A percentile compares a stretch with the other conserved stretches of the same genome.
Evolutionary conservation across 305 asterid species (phyloP).

Genomic region (Fraxinus platypoda): DNA sequence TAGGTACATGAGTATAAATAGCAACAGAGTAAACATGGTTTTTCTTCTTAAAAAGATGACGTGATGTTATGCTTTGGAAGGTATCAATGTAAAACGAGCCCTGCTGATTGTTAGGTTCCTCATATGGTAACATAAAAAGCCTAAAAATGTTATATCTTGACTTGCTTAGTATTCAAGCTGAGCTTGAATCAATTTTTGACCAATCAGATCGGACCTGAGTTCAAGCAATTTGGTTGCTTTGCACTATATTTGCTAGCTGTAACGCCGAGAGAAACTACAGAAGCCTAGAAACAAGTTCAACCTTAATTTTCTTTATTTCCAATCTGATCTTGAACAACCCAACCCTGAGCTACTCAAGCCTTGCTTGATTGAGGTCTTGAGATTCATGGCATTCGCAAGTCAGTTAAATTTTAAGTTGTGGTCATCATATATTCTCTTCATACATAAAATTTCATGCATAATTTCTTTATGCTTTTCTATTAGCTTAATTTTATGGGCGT

Average conservation of each 20-base stretch:
- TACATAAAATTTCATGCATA: not conserved
- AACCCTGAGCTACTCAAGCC: not conserved
- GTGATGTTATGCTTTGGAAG: not conserved
- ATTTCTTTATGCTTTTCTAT: slow-evolving; percentile 10
- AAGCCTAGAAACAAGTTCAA: not conserved
- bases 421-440: not conserved
- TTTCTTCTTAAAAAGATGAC: not conserved
- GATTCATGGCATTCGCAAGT: slow-evolving; percentile 11
- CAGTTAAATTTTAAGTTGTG: slow-evolving; percentile 1
- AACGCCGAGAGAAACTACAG: not conserved
- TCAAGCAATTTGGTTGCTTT: not conserved
- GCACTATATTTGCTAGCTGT: not conserved
- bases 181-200: not conserved
- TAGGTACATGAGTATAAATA: not conserved
- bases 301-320: not conserved
- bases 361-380: not conserved
- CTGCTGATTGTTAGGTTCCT: not conserved
- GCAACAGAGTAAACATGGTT: not conserved
- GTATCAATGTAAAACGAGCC: not conserved
- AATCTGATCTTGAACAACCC: not conserved
- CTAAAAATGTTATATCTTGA: not conserved
- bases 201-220: not conserved
- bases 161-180: not conserved
- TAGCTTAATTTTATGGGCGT: slow-evolving; percentile 6
- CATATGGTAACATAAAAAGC: not conserved